Evolutionary conservation across 768 basidiomycete species (phyloP).

Genomic region (Leucocoprinus leucothites): DNA sequence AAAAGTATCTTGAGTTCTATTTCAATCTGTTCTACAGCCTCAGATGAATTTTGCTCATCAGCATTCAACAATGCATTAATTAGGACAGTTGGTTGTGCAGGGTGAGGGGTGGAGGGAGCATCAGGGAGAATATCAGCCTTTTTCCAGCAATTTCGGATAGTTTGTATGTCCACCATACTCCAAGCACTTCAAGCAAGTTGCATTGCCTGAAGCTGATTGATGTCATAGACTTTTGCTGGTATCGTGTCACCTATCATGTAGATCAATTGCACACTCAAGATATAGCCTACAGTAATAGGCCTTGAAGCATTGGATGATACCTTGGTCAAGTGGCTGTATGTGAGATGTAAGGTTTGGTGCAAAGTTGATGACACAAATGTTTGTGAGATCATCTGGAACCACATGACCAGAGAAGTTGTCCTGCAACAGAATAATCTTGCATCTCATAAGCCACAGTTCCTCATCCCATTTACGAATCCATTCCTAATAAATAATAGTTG

Average conservation of each 20-base stretch:
- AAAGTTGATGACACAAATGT: constrained; percentile 28
- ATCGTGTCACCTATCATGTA: constrained; percentile 17
- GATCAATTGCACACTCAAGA: not conserved
- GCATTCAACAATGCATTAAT: no score
- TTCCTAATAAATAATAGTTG: constrained; percentile 26
- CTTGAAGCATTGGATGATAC: constrained; percentile 30
- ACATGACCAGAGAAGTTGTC: constrained; percentile 30
- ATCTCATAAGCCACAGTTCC: constrained; percentile 18
- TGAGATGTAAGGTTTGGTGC: constrained; percentile 33
- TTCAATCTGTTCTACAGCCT: no score
- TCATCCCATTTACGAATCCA: constrained; percentile 31
- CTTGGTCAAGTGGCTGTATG: constrained; percentile 33
- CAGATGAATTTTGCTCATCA: no score
- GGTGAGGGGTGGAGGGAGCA: no score
- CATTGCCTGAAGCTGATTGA: constrained; percentile 37
- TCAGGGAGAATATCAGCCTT: no score
- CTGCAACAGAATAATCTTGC: constrained; percentile 28
- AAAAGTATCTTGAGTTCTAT: no score
- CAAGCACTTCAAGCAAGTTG: no score
- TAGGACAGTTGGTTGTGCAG: no score
- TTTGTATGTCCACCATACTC: no score
- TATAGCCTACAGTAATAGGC: not conserved
- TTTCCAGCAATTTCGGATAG: no score
- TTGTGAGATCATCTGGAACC: constrained; percentile 18
- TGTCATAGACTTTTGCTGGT: constrained; percentile 32